These are phyloP conservation scores for Beauveria caledonica DNA, from an alignment of 2,329 filamentous ascomycete species.

Conservation along the genomic window DNA sequence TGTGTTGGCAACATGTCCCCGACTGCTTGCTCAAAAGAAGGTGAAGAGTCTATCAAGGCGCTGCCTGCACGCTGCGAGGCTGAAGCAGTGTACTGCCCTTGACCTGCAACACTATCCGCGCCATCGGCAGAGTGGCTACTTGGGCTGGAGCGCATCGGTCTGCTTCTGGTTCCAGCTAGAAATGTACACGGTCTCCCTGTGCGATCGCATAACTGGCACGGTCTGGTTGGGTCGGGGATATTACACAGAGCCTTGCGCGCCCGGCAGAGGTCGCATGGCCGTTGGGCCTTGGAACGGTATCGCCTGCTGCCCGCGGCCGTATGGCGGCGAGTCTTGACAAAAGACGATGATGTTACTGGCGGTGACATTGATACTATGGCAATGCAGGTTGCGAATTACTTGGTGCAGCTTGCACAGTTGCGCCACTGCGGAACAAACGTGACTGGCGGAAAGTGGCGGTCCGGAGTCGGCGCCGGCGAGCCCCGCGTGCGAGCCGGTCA, in stretches of 20 bases:
- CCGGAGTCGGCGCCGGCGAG: background rate
- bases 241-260: constrained; percentile 21
- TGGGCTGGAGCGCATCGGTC: background rate
- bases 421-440: background rate
- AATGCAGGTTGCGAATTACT: background rate
- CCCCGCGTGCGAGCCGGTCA: background rate
- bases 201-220: constrained; percentile 19
- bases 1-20: background rate
- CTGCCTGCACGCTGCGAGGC: background rate
- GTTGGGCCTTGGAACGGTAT: constrained; percentile 18
- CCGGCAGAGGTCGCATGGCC: constrained; percentile 18
- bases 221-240: constrained; percentile 18
- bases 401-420: background rate
- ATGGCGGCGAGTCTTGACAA: background rate
- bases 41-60: background rate
- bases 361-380: background rate
- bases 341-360: background rate
- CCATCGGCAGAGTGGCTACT: background rate
- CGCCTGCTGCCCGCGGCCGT: constrained; percentile 7
- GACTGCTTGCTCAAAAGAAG: background rate
- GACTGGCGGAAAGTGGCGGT: background rate
- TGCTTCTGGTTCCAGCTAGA: constrained; percentile 7
- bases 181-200: constrained; percentile 19
- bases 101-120: background rate
- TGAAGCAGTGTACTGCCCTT: background rate